Base-by-base conservation (phyloP, 345 rosid genomes). In the Rhizophora mangle region DNA sequence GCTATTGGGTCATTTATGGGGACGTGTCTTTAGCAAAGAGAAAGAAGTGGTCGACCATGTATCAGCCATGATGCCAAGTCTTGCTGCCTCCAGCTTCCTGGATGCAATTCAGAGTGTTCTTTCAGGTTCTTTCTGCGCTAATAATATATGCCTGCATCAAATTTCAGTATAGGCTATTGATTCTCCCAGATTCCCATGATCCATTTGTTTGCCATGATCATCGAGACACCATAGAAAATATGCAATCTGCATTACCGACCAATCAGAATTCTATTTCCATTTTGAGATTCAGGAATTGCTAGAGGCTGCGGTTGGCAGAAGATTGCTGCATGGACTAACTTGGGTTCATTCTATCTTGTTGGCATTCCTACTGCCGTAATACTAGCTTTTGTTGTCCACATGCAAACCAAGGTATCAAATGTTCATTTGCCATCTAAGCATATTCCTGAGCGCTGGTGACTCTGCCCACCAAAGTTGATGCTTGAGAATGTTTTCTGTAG, bases 281-380 rank as follows among this genome's bases (percentile, higher is more conserved):
- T 30, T 20, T 16, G 16, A 32, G 27, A 32, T 32, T 49, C 47
- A 85, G 88, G 88, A 55, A 73, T 71, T 67, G 86, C 82, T 49
- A 85, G 88, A 78, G 88, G 84, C 30, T 82, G 86, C 59, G 88
- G 88, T 64, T 82, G 85, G 86, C 86, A 85, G 88, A 86, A 24
- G 24, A 24, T 24, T 24, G 24, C 24, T 22, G 84, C 86, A 5
- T 68, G 53, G 10, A 70, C 80, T 53, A 82, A 82, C 49, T 74
- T 85, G 37, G 88, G 84, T 60, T 76, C 84, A 24, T 85, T 77
- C 65, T 80, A 85, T 71, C 60, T 82, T 13, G 70, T 82, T 5
- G 88, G 88, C 43, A 71, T 85, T 74, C 84, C 86, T 1, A 67
- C 63, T 5, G 81, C 84, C 43, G 32, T 80, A 51, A n/a, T 80